These are phyloP conservation scores for Delphinella strobiligena DNA, from an alignment of 2,329 filamentous ascomycete genomes.

Conservation along the genomic window DNA sequence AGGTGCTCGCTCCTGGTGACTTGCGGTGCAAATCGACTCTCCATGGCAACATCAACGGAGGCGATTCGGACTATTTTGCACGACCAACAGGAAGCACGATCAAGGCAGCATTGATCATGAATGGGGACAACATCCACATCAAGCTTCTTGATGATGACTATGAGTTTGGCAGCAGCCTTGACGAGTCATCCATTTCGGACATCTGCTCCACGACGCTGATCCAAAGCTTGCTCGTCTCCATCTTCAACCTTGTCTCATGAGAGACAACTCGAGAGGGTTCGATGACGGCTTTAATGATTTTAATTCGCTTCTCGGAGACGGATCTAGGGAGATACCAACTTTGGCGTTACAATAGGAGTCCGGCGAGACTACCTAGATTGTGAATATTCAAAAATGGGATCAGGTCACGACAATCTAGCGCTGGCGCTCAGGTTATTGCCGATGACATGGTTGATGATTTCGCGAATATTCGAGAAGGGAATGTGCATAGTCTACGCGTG, in stretches of 20 bases:
- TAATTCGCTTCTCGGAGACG: background rate
- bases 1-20: constrained; percentile 55
- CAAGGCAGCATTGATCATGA: constrained; percentile 54
- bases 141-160: constrained; percentile 33
- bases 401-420: no score
- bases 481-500: no score
- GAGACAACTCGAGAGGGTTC: background rate
- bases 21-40: constrained; percentile 58
- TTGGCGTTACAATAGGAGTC: no score
- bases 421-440: background rate
- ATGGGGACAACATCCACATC: constrained; percentile 43
- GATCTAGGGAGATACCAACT: background rate
- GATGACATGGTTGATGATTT: background rate
- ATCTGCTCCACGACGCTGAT: constrained; percentile 21
- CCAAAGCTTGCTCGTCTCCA: constrained; percentile 24
- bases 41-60: constrained; percentile 50
- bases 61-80: constrained; percentile 59
- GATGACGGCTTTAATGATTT: background rate
- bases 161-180: constrained; percentile 25
- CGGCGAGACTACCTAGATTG: no score
- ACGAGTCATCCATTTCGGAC: constrained; percentile 20
- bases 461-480: background rate
- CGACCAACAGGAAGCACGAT: constrained; percentile 49
- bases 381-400: background rate
- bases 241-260: constrained; percentile 19